Evolutionary conservation across 306 rosid genomes (phyloP), one percentile per base, ranked within the genome.

Genomic region (Castanopsis chinensis): DNA sequence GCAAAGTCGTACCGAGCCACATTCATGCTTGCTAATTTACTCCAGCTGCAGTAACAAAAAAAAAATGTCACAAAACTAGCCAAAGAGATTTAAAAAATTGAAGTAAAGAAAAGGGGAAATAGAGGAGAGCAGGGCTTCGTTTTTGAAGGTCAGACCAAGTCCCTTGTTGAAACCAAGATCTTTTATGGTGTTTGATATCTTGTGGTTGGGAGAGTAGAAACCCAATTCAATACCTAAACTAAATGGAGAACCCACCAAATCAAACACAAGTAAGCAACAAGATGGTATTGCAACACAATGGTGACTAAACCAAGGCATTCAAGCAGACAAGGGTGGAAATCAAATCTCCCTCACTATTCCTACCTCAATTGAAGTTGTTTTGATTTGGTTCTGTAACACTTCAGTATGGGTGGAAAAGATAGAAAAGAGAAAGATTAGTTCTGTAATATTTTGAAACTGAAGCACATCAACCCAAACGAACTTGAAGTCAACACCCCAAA

Each of bases 1-100:
- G 94, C 99, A 71, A 93, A 95, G 81, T 93, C 94, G 32, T 90
- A 83, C 49, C 99, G 92, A 76, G 96, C 97, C 73, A 81, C 89
- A 76, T 90, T 92, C 87, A 89, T 65, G 74, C 79, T 80, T 69
- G 91, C 84, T 74, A 88, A 84, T 85, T 84, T 90, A 84, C 90
- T 80, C 97, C 98, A 93, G 73, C 98, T 93, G 93, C 90, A 86
- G 83, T 73, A 69, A 35, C 57, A 81, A 49, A 27, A 4, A 27
- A 4, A 3, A 79, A 23, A 68, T 20, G 63, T 78, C 85, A 71
- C 27, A 58, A 37, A 67, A 32, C 8, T 52, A 25, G 74, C 56
- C 56, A 23, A 81, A 56, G 43, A 79, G 14, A 19, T n/a, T 28
- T 45, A 4, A 0, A 58, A 43, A 5, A 2, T 17, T 10, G 1